Evolutionary conservation across 2,329 filamentous ascomycete genomes (phyloP).

Genomic region (Pestalotiopsis sp.): DNA sequence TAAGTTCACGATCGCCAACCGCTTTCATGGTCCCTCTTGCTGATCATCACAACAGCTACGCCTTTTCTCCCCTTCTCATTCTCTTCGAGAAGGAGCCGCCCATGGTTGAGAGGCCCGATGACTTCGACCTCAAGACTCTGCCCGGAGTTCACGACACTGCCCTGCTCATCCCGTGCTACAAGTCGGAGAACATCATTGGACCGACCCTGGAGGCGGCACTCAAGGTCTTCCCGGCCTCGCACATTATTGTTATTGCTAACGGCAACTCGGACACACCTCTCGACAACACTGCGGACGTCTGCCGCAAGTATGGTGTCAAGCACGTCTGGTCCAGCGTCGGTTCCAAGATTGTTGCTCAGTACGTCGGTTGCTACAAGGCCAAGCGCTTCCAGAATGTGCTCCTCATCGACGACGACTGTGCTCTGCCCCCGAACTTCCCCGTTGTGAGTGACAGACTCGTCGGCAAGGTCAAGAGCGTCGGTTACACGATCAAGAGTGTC

Average conservation of each 20-base stretch:
- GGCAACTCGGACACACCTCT: conserved; percentile 46
- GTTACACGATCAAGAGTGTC: conserved; percentile 49
- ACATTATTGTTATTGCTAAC: conserved; percentile 50
- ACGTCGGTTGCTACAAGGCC: conserved; percentile 46
- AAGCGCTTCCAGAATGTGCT: conserved; percentile 44
- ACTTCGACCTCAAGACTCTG: conserved; percentile 13
- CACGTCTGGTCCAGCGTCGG: conserved; percentile 49
- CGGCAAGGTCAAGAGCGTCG: conserved; percentile 42
- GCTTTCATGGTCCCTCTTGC: background rate
- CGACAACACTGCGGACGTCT: conserved; percentile 47
- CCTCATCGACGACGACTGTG: conserved; percentile 50
- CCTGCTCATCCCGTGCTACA: conserved; percentile 46
- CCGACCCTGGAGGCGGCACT: conserved; percentile 42
- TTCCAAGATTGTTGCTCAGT: conserved; percentile 49
- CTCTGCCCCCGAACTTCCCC: conserved; percentile 46
- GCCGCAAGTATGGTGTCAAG: conserved; percentile 42
- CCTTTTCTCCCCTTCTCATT: conserved; percentile 20
- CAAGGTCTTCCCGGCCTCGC: conserved; percentile 43
- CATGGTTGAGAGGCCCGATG: conserved; percentile 12
- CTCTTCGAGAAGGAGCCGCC: conserved; percentile 33
- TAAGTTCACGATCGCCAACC: conserved; percentile 20
- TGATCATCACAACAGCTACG: conserved; percentile 13
- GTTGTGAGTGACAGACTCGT: conserved; percentile 43
- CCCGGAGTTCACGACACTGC: conserved; percentile 13
- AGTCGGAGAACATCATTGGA: conserved; percentile 40